A percentile compares a stretch with the other conserved stretches of the same genome.
Conservation (phyloP, 257 asterid genomes). For the Solanum raphanifolium region DNA sequence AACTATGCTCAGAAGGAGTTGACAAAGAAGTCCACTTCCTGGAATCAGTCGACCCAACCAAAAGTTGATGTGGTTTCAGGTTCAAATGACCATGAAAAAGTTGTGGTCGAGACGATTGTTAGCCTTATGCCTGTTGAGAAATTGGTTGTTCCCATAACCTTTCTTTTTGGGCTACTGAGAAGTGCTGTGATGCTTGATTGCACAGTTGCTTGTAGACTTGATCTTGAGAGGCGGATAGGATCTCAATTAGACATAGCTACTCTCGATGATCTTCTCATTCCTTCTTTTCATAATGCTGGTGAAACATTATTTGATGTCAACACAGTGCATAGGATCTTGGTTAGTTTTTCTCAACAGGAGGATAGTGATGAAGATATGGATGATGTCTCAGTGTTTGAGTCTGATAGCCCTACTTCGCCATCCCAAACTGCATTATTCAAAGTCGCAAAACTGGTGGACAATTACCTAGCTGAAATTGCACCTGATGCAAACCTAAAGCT, state of each 20-base stretch:
- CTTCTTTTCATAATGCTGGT: slow-evolving; percentile 63
- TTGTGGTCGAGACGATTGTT: slow-evolving; percentile 77
- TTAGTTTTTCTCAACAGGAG: slow-evolving; percentile 70
- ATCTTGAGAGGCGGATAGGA: slow-evolving; percentile 83
- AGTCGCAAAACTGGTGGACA: slow-evolving; percentile 79
- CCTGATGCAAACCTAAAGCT: slow-evolving; percentile 86
- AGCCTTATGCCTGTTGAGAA: slow-evolving; percentile 88
- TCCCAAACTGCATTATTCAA: slow-evolving; percentile 68
- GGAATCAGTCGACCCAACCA: slow-evolving; percentile 49
- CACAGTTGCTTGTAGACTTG: slow-evolving; percentile 55
- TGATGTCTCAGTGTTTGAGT: slow-evolving; percentile 61
- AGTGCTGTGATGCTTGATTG: slow-evolving; percentile 83
- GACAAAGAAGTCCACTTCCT: slow-evolving; percentile 53
- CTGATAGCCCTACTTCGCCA: slow-evolving; percentile 61
- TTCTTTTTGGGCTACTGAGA: slow-evolving; percentile 68
- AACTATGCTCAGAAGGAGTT: slow-evolving; percentile 73
- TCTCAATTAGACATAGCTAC: slow-evolving; percentile 71
- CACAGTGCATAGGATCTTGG: slow-evolving; percentile 71
- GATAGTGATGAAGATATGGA: slow-evolving; percentile 79
- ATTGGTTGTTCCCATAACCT: slow-evolving; percentile 61
- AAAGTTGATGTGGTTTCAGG: slow-evolving; percentile 25
- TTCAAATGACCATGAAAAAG: slow-evolving; percentile 38
- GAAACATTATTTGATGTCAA: slow-evolving; percentile 88
- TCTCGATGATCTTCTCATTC: slow-evolving; percentile 82
- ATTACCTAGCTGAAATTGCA: slow-evolving; percentile 82